Percentiles rank a stretch among this genome's conserved stretches.
phyloP scores from a whole-genome alignment of 768 basidiomycete species.

The Amanita rubescens region DNA sequence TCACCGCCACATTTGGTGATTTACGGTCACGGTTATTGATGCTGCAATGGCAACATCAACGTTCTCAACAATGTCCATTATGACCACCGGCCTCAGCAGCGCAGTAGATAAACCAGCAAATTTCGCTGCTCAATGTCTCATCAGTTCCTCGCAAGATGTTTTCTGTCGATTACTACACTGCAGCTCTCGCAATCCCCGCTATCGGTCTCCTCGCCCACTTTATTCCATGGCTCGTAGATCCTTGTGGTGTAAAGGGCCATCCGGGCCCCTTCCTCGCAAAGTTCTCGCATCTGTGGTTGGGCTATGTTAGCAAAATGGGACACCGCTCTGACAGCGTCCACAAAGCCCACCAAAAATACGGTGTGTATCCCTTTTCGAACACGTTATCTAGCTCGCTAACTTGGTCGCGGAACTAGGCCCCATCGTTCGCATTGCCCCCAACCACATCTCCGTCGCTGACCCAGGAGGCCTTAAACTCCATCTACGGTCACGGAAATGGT shows the following conservation, averaged over 20 bases:
- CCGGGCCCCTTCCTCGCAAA: constrained; percentile 67
- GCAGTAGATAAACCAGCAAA: constrained; percentile 1
- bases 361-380: constrained; percentile 29
- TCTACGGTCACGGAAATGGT: constrained; percentile 85
- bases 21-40: too few relatives aligned
- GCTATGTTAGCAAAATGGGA: constrained; percentile 53
- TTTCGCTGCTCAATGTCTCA: neutral
- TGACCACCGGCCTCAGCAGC: neutral
- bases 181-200: constrained; percentile 20
- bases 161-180: constrained; percentile 15
- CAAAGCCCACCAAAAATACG: constrained; percentile 63
- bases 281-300: constrained; percentile 71
- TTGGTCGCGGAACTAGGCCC: constrained; percentile 35
- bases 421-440: constrained; percentile 66
- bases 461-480: constrained; percentile 65
- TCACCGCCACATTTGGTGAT: too few relatives aligned
- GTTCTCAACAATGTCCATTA: too few relatives aligned
- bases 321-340: constrained; percentile 74
- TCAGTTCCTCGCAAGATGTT: constrained; percentile 17
- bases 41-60: too few relatives aligned
- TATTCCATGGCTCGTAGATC: constrained; percentile 48
- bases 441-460: constrained; percentile 71
- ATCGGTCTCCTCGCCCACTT: constrained; percentile 31
- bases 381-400: neutral
- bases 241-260: constrained; percentile 48